Evolutionary conservation across 2,329 filamentous ascomycete species (phyloP).

Genomic region (Myrmaecium sp.): DNA sequence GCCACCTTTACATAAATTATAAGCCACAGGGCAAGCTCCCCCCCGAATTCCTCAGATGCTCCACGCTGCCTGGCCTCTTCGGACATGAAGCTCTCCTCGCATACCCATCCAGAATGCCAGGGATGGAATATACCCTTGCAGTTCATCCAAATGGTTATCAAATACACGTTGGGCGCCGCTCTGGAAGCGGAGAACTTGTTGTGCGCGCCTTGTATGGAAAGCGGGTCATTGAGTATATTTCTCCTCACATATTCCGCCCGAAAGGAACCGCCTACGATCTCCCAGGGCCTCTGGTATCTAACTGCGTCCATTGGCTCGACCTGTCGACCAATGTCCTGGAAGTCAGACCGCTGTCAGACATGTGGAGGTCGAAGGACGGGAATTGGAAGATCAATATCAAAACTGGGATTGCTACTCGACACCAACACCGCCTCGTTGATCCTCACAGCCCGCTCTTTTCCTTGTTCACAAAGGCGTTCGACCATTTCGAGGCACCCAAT

Average conservation of each 20-base stretch:
- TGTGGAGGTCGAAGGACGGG: slow-evolving; percentile 21
- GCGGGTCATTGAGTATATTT: slow-evolving; percentile 20
- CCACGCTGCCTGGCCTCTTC: slow-evolving; percentile 34
- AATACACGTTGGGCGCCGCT: slow-evolving; percentile 38
- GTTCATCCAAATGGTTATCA: slow-evolving; percentile 20
- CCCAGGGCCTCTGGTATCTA: slow-evolving; percentile 31
- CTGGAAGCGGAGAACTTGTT: slow-evolving; percentile 20
- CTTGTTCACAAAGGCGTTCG: slow-evolving; percentile 28
- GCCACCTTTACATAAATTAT: slow-evolving; percentile 33
- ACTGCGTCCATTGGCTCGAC: slow-evolving; percentile 46
- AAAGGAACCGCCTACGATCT: slow-evolving; percentile 25
- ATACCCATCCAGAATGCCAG: slow-evolving; percentile 32
- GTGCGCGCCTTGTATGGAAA: slow-evolving; percentile 23
- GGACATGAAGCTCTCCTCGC: slow-evolving; percentile 34
- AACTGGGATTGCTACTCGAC: slow-evolving; percentile 11
- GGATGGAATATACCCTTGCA: slow-evolving; percentile 36
- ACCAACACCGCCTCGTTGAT: slow-evolving; percentile 27
- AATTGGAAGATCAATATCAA: slow-evolving; percentile 26
- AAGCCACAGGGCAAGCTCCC: slow-evolving; percentile 37
- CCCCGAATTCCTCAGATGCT: slow-evolving; percentile 27
- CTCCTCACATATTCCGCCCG: slow-evolving; percentile 10
- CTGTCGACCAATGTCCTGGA: slow-evolving; percentile 30
- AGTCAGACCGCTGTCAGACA: slow-evolving; percentile 28
- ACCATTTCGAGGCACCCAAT: slow-evolving; percentile 28
- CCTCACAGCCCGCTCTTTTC: slow-evolving; percentile 27